These are phyloP conservation scores for Eutrema heterophyllum DNA, from an alignment of 345 rosid genomes.

Conservation along the genomic window DNA sequence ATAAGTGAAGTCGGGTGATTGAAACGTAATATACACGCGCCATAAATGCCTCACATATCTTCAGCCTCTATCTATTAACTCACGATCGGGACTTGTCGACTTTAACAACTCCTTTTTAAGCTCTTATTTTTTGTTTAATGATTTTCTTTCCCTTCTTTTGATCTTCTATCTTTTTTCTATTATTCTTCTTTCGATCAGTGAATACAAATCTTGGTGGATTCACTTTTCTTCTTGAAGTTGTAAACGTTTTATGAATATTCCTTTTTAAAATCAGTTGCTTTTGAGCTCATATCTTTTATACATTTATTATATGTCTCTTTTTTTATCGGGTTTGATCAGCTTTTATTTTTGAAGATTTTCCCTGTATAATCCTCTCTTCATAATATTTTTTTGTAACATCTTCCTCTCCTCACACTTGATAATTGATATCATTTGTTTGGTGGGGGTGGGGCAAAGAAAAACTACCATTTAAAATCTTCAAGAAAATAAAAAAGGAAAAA, in stretches of 20 bases:
- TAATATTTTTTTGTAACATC: neutral
- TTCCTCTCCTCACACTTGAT: neutral
- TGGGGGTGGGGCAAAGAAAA: neutral
- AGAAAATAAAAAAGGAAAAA: neutral
- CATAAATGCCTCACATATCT: slow-evolving; percentile 17
- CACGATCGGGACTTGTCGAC: slow-evolving; percentile 27
- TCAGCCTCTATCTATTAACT: slow-evolving; percentile 6
- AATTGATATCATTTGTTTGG: neutral
- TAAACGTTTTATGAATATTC: neutral
- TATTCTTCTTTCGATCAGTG: neutral
- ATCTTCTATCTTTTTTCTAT: neutral
- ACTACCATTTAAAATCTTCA: neutral
- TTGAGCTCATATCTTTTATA: neutral
- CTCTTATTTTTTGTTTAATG: neutral
- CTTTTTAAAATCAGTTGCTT: neutral
- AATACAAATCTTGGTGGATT: neutral
- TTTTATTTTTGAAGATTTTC: neutral
- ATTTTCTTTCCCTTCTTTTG: neutral
- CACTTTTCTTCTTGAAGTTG: neutral
- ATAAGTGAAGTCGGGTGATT: slow-evolving; percentile 9
- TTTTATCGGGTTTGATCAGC: neutral
- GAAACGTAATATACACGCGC: slow-evolving; percentile 8
- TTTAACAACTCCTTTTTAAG: slow-evolving; percentile 5
- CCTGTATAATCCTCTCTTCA: too few species aligned
- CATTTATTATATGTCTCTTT: neutral